Conservation (phyloP, 2,329 filamentous ascomycete species). For the Cladophialophora bantiana region DNA sequence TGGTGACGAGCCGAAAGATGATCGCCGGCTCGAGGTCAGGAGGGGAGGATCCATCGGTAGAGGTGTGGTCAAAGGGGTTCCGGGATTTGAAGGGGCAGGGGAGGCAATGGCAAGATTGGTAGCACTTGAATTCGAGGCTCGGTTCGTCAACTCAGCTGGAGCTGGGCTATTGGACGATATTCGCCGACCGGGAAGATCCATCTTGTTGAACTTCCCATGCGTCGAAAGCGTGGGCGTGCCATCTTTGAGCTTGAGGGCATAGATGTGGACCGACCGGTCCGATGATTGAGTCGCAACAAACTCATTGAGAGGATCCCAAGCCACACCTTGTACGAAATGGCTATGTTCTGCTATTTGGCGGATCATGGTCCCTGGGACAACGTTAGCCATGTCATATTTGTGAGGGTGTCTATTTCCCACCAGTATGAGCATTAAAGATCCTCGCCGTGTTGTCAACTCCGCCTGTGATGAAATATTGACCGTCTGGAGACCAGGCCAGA, state of each 20-base stretch:
- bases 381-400: background rate
- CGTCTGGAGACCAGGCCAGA: conserved; percentile 98
- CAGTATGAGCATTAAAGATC: conserved; percentile 93
- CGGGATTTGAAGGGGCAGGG: conserved; percentile 87
- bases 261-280: conserved; percentile 96
- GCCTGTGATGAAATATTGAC: conserved; percentile 92
- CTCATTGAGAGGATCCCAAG: conserved; percentile 98
- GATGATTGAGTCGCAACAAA: conserved; percentile 98
- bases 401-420: conserved; percentile 56
- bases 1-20: conserved; percentile 81
- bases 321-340: conserved; percentile 97
- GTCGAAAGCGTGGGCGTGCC: conserved; percentile 87
- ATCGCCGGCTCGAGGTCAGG: conserved; percentile 90
- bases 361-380: conserved; percentile 60
- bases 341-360: conserved; percentile 96
- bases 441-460: conserved; percentile 99
- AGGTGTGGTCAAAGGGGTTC: conserved; percentile 87
- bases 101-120: conserved; percentile 70
- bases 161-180: conserved; percentile 93
- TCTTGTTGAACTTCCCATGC: conserved; percentile 82
- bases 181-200: conserved; percentile 88
- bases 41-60: conserved; percentile 91
- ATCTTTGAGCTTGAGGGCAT: conserved; percentile 94
- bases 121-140: conserved; percentile 57
- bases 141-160: conserved; percentile 79